Percentiles rank a stretch among this genome's conserved stretches.
These are phyloP conservation scores for Solanum sejunctum DNA, from an alignment of 257 asterid species.

Conservation along the genomic window DNA sequence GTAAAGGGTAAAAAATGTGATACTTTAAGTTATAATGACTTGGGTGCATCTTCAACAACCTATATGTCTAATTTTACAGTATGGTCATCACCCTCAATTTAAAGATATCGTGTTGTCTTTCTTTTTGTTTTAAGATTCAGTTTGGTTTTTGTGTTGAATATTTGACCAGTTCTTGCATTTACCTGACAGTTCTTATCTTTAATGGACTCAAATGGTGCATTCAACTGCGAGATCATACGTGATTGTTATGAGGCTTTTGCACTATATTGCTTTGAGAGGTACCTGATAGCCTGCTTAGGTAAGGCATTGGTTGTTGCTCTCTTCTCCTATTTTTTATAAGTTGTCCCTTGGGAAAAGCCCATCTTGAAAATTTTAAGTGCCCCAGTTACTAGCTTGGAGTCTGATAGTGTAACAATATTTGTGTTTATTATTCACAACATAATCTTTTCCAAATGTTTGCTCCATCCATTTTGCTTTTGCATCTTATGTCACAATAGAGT, in stretches of 20 bases:
- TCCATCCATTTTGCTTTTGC: neutral
- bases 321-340: neutral
- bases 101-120: neutral
- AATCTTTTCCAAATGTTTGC: neutral
- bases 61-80: neutral
- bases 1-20: neutral
- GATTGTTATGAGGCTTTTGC: constrained; percentile 99
- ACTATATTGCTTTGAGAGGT: constrained; percentile 94
- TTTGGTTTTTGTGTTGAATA: neutral
- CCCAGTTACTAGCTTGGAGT: neutral
- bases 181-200: constrained; percentile 68
- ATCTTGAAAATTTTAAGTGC: neutral
- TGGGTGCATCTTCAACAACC: neutral
- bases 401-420: neutral
- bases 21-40: neutral
- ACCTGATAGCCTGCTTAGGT: constrained; percentile 99
- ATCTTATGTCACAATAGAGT: neutral
- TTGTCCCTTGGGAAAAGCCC: neutral
- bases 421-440: neutral
- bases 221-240: constrained; percentile 74
- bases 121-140: neutral
- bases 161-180: neutral
- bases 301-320: neutral
- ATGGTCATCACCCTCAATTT: neutral
- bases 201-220: constrained; percentile 60